Evolutionary conservation across 495 filamentous ascomycete genomes (phyloP).

Genomic region (Annulohypoxylon stygium): DNA sequence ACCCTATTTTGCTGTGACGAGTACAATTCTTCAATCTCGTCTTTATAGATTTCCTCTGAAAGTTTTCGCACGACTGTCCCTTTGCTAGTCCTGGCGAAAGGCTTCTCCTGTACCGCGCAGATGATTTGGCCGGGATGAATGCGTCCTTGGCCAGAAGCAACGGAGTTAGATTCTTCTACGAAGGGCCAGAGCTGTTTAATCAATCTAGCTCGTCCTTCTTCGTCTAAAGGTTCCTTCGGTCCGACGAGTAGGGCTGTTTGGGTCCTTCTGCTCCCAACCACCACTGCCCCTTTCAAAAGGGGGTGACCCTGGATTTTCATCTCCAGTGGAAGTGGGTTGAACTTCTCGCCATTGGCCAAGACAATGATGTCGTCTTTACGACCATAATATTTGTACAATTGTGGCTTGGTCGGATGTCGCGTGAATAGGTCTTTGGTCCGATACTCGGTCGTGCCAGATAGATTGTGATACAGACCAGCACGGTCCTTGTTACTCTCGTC

Average conservation of each 20-base stretch:
- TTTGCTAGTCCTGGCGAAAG: conserved; percentile 67
- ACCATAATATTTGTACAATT: conserved; percentile 58
- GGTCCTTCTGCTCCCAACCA: conserved; percentile 58
- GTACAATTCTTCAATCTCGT: conserved; percentile 39
- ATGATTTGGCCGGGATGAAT: conserved; percentile 66
- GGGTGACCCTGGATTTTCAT: conserved; percentile 36
- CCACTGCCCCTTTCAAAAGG: conserved; percentile 53
- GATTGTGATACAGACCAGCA: conserved; percentile 53
- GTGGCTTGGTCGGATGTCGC: conserved; percentile 55
- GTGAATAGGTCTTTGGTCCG: conserved; percentile 63
- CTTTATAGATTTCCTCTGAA: conserved; percentile 60
- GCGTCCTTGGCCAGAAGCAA: conserved; percentile 64
- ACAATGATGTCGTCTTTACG: conserved; percentile 67
- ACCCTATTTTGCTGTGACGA: neutral
- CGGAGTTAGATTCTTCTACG: conserved; percentile 62
- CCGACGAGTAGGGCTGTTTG: conserved; percentile 62
- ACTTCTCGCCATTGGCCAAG: conserved; percentile 66
- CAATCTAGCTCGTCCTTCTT: neutral
- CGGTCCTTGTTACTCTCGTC: conserved; percentile 17
- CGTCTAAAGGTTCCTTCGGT: conserved; percentile 22
- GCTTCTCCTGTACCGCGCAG: conserved; percentile 39
- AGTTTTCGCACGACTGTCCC: conserved; percentile 68
- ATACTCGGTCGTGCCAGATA: conserved; percentile 57
- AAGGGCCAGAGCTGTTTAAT: conserved; percentile 64
- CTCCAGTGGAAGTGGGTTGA: conserved; percentile 64